A percentile compares a stretch with the other conserved stretches of the same genome.
These are phyloP conservation scores for Pyrenochaeta sp. DNA, from an alignment of 2,329 filamentous ascomycete species.

Conservation along the genomic window DNA sequence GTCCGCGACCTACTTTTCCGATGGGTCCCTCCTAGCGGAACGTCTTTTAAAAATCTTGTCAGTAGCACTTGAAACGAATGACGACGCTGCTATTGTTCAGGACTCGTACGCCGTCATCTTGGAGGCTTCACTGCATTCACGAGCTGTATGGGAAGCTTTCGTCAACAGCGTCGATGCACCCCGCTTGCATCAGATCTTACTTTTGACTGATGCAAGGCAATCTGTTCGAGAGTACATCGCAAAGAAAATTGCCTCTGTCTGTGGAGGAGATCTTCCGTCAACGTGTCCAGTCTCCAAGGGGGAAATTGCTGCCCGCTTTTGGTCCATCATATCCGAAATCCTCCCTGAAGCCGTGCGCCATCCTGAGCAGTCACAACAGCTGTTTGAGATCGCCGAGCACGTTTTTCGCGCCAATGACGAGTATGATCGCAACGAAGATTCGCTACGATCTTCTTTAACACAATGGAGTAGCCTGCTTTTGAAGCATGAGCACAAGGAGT, in stretches of 20 bases:
- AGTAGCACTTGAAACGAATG: conserved; percentile 24
- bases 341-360: conserved; percentile 37
- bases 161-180: conserved; percentile 27
- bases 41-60: conserved; percentile 41
- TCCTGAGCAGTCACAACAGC: conserved; percentile 37
- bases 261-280: conserved; percentile 45
- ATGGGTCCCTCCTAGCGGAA: conserved; percentile 38
- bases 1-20: conserved; percentile 44
- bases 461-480: conserved; percentile 47
- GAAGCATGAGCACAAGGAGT: conserved; percentile 42
- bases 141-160: conserved; percentile 46
- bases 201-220: conserved; percentile 35
- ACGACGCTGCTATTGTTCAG: conserved; percentile 25
- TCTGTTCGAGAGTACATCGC: conserved; percentile 38
- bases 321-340: conserved; percentile 42
- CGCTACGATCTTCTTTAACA: conserved; percentile 37
- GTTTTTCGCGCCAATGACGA: conserved; percentile 48
- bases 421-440: conserved; percentile 39
- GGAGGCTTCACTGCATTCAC: conserved; percentile 48
- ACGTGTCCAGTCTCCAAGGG: conserved; percentile 38
- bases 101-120: conserved; percentile 44
- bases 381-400: conserved; percentile 47
- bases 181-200: conserved; percentile 41
- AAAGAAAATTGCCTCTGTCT: conserved; percentile 45
- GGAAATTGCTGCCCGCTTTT: conserved; percentile 47